Conservation (phyloP, 139 green algal species). For the Micractinium sp. region DNA sequence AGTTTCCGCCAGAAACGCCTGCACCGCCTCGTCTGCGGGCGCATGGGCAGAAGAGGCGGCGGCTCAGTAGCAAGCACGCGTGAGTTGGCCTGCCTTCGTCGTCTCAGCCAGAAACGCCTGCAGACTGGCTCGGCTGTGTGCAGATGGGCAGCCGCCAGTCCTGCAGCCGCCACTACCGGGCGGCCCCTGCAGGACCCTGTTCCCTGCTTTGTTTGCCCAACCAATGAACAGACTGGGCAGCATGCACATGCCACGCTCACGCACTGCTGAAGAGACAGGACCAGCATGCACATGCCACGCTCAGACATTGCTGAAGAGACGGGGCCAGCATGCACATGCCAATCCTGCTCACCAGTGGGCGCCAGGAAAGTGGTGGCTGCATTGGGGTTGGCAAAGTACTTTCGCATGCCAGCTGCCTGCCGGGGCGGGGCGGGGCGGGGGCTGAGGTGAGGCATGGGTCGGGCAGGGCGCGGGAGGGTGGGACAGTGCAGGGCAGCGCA, state of each 20-base stretch:
- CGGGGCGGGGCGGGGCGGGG: not conserved
- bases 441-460: not conserved
- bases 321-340: not conserved
- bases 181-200: too few relatives aligned
- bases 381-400: not conserved
- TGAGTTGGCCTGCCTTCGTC: not conserved
- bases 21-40: constrained; percentile 2
- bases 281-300: not conserved
- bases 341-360: not conserved
- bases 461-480: too few relatives aligned
- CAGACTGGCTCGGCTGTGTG: too few relatives aligned
- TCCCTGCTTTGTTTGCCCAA: too few relatives aligned
- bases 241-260: not conserved
- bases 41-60: not conserved
- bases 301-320: not conserved
- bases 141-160: too few relatives aligned
- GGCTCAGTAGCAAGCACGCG: not conserved
- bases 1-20: not conserved
- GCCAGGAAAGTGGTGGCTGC: not conserved
- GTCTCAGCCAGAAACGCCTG: too few relatives aligned
- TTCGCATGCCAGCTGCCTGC: constrained; percentile 4
- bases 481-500: not conserved
- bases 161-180: too few relatives aligned
- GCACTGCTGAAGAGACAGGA: not conserved
- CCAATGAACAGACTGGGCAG: not conserved